Percentiles rank a stretch among this genome's conserved stretches.
phyloP scores from a whole-genome alignment of 495 filamentous ascomycete genomes.

The Bacidia gigantensis region DNA sequence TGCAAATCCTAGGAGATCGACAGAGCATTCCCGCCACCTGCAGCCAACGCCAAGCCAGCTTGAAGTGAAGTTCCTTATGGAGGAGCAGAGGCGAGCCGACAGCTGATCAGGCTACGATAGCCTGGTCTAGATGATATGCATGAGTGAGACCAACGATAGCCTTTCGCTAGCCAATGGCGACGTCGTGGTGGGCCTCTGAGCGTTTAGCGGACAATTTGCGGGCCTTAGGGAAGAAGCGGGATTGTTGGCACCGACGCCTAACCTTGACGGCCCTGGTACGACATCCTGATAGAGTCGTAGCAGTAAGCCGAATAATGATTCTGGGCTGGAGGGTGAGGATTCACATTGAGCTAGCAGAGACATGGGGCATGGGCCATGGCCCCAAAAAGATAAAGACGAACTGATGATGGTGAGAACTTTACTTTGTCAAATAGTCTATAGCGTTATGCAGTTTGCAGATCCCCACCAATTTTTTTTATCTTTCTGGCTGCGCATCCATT shows the following conservation, averaged over 20 bases:
- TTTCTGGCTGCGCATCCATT: not conserved
- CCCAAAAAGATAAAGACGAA: no score
- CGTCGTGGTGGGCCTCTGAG: not conserved
- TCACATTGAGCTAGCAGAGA: not conserved
- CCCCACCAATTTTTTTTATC: not conserved
- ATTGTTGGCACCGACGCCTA: not conserved
- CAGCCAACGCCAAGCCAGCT: not conserved
- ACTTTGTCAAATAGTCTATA: not conserved
- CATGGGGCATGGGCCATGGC: no score
- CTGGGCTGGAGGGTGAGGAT: no score
- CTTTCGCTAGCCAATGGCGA: not conserved
- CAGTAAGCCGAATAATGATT: no score
- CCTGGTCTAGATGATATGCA: not conserved
- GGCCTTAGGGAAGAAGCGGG: not conserved
- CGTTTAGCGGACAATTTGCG: not conserved
- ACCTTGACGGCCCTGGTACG: not conserved
- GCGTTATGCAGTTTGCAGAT: not conserved
- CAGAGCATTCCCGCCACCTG: not conserved
- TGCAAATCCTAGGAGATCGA: not conserved
- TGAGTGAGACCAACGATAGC: conserved; percentile 1
- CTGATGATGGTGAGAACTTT: not conserved
- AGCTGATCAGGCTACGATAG: not conserved
- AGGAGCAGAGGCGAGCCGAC: not conserved
- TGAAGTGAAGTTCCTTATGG: not conserved
- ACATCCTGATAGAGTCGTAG: no score